phyloP scores from a whole-genome alignment of 441 rosid genomes.

The Breynia disticha region DNA sequence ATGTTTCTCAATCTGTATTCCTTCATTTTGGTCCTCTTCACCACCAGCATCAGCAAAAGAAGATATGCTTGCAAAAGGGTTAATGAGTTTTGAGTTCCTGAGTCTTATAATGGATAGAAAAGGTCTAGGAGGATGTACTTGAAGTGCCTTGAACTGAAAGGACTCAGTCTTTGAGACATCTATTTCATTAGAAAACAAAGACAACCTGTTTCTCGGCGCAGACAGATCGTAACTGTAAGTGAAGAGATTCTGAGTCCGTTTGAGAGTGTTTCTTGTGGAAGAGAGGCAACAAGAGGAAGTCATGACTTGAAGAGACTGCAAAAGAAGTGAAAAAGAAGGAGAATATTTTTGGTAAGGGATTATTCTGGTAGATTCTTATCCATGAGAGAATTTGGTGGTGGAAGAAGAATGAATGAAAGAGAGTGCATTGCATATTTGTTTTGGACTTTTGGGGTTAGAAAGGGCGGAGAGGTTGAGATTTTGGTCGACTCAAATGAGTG shows the following conservation, averaged over 20 bases:
- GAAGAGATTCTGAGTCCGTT: conserved; percentile 19
- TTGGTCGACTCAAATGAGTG: conserved; percentile 41
- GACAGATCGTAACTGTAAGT: conserved; percentile 32
- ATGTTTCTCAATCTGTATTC: conserved; percentile 21
- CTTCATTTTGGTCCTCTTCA: conserved; percentile 29
- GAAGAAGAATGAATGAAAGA: conserved; percentile 9
- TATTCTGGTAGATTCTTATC: conserved; percentile 29
- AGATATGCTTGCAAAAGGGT: conserved; percentile 59
- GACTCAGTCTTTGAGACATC: conserved; percentile 25
- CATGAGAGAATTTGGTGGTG: conserved; percentile 30
- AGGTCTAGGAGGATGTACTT: conserved; percentile 20
- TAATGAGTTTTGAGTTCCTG: conserved; percentile 20
- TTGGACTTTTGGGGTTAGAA: conserved; percentile 9
- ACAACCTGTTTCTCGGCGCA: conserved; percentile 28
- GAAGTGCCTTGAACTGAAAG: conserved; percentile 22
- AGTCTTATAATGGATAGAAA: conserved; percentile 26
- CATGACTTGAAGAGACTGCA: conserved; percentile 29
- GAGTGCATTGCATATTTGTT: conserved; percentile 12
- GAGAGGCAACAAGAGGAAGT: conserved; percentile 49
- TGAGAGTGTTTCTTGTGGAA: conserved; percentile 42
- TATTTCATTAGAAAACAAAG: conserved; percentile 24
- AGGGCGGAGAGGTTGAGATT: conserved; percentile 20
- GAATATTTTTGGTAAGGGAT: conserved; percentile 16
- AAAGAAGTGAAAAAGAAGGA: conserved; percentile 4
- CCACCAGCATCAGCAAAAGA: conserved; percentile 64